These are phyloP conservation scores for Tulasnella calospora DNA, from an alignment of 768 basidiomycete species.

Conservation along the genomic window DNA sequence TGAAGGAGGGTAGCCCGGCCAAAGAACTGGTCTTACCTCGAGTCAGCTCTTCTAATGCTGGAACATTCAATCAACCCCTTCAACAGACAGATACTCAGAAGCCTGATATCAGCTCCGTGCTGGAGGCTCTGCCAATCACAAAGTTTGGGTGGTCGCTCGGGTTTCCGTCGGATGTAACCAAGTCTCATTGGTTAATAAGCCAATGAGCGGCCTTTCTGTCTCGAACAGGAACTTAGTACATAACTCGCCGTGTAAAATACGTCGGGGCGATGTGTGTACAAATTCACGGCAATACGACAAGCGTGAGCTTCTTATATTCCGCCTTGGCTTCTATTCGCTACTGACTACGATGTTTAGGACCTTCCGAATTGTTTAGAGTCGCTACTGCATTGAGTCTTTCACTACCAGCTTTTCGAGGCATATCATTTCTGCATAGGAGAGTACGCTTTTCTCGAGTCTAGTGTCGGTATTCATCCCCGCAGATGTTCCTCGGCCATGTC, in stretches of 20 bases:
- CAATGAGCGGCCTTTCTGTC: not conserved
- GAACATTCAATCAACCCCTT: no score
- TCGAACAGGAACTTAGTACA: not conserved
- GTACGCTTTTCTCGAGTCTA: not conserved
- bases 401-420: not conserved
- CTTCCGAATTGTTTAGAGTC: not conserved
- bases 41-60: no score
- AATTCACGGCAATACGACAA: not conserved
- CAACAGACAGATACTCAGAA: no score
- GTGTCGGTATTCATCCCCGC: not conserved
- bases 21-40: no score
- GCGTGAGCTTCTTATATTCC: not conserved
- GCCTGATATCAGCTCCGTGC: no score
- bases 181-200: not conserved
- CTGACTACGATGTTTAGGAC: not conserved
- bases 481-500: not conserved
- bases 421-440: not conserved
- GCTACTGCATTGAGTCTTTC: not conserved
- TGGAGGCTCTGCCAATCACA: no score
- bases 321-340: not conserved
- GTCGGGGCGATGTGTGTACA: not conserved
- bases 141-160: not conserved
- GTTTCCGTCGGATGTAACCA: not conserved
- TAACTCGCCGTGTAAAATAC: not conserved
- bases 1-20: no score